These are phyloP conservation scores for Chrysoporthe deuterocubensis DNA, from an alignment of 2,329 filamentous ascomycete genomes.

Conservation along the genomic window DNA sequence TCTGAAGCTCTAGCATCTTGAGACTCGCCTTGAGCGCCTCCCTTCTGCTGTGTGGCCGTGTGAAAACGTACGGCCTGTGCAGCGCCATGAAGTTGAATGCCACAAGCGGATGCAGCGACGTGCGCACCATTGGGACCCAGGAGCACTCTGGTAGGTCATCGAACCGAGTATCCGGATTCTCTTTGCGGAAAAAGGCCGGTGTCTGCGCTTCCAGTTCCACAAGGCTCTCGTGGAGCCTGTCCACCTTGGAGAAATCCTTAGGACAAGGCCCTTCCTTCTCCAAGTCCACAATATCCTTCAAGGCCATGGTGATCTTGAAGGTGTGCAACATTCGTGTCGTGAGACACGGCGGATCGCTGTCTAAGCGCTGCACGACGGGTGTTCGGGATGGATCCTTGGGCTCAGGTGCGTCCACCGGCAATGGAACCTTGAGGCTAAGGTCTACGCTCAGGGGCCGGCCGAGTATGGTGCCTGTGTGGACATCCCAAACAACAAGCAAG, in stretches of 20 bases:
- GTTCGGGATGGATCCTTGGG: constrained; percentile 52
- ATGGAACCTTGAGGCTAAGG: constrained; percentile 49
- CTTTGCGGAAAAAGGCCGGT: constrained; percentile 57
- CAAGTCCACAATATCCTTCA: constrained; percentile 59
- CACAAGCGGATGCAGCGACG: constrained; percentile 51
- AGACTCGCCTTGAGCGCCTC: constrained; percentile 61
- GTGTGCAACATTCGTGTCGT: constrained; percentile 58
- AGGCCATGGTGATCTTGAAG: constrained; percentile 49
- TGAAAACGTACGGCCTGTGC: constrained; percentile 66
- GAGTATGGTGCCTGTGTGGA: constrained; percentile 57
- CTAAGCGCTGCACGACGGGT: constrained; percentile 51
- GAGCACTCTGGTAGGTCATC: constrained; percentile 56
- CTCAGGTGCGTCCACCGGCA: constrained; percentile 57
- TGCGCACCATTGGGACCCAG: constrained; percentile 55
- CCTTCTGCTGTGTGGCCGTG: constrained; percentile 54
- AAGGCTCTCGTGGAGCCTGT: constrained; percentile 57
- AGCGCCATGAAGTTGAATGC: constrained; percentile 62
- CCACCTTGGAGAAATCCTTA: constrained; percentile 57
- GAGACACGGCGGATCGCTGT: constrained; percentile 60
- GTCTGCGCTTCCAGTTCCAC: constrained; percentile 51
- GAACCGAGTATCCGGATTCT: constrained; percentile 61
- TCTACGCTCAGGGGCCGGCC: constrained; percentile 62
- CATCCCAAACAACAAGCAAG: constrained; percentile 57
- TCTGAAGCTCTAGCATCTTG: constrained; percentile 59
- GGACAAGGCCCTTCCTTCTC: constrained; percentile 61